A percentile compares a stretch with the other conserved stretches of the same genome.
These are phyloP conservation scores for Gossypium australe DNA, from an alignment of 345 rosid genomes.

Conservation along the genomic window DNA sequence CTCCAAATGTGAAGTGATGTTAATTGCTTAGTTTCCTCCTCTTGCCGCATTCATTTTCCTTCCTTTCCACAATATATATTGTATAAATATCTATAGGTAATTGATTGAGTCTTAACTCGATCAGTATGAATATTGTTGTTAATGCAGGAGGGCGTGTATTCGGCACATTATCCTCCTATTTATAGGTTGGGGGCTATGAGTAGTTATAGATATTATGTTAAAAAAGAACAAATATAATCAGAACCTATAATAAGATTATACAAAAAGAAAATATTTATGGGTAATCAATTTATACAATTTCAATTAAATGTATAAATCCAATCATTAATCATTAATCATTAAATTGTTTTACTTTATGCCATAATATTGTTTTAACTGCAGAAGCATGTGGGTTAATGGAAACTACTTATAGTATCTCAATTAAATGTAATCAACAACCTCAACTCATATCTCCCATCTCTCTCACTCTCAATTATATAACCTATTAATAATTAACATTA, in stretches of 20 bases:
- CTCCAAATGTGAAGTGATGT: not conserved
- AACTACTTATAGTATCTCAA: not conserved
- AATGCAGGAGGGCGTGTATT: no score
- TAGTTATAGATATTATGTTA: no score
- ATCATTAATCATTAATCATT: not conserved
- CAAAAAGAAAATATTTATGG: no score
- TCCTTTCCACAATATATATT: no score
- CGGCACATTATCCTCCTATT: no score
- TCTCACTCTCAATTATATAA: not conserved
- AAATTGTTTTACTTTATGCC: not conserved
- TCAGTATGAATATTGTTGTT: no score
- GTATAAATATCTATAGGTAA: no score
- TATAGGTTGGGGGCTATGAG: no score
- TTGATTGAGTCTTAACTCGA: no score
- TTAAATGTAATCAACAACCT: not conserved
- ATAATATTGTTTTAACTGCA: not conserved
- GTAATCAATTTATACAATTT: no score
- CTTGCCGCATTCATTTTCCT: not conserved
- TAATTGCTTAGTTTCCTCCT: not conserved
- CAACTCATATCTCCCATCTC: not conserved
- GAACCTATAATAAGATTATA: fast-evolving
- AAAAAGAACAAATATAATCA: no score
- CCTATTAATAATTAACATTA: no score
- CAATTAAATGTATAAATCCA: not conserved
- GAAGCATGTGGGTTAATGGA: not conserved